These are phyloP conservation scores for Monosporascus sp. DNA, from an alignment of 2,329 filamentous ascomycete genomes.

Conservation along the genomic window DNA sequence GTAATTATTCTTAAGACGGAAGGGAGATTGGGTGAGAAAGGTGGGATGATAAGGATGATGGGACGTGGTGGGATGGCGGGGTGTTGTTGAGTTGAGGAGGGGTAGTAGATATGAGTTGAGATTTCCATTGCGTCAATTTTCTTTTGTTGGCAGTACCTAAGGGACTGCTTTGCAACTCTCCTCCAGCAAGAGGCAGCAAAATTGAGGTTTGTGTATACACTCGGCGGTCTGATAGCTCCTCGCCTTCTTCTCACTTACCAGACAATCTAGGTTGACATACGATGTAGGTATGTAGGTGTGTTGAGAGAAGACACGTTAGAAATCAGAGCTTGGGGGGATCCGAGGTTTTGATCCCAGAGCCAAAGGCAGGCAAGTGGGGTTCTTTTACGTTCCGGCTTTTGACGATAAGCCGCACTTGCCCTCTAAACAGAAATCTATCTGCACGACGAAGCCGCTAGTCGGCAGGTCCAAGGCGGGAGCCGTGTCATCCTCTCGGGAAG, in stretches of 20 bases:
- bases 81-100: not conserved
- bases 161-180: too few species aligned
- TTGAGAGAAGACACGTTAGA: not conserved
- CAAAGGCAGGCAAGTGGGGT: not conserved
- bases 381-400: not conserved
- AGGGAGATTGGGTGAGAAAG: not conserved
- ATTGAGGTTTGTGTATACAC: not conserved
- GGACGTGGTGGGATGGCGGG: not conserved
- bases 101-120: not conserved
- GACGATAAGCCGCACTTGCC: too few species aligned
- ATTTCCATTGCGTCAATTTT: not conserved
- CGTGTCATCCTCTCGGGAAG: not conserved
- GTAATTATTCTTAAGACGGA: not conserved
- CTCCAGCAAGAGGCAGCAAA: not conserved
- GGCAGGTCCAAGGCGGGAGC: not conserved
- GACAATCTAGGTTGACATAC: not conserved
- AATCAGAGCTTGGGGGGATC: not conserved
- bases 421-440: too few species aligned
- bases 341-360: not conserved
- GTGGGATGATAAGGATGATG: not conserved
- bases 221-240: too few species aligned
- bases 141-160: not conserved
- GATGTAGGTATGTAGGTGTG: not conserved
- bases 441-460: not conserved
- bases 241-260: not conserved